These are phyloP conservation scores for Elsinoe ampelina DNA, from an alignment of 2,329 filamentous ascomycete species.

Conservation along the genomic window DNA sequence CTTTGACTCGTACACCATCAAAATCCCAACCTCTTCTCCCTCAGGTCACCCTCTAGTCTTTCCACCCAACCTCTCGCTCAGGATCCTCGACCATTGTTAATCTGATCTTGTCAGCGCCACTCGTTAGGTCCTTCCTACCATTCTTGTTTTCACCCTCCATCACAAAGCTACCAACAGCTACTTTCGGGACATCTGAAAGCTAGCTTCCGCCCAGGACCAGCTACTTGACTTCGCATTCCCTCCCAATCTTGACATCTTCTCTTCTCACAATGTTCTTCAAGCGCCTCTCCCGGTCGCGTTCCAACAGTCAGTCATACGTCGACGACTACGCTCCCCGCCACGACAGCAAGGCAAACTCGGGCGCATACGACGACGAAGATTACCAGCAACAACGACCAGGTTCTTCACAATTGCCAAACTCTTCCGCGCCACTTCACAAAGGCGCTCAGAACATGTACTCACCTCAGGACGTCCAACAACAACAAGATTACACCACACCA, in stretches of 20 bases:
- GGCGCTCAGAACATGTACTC: constrained; percentile 23
- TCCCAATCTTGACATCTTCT: constrained; percentile 16
- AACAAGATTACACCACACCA: constrained; percentile 13
- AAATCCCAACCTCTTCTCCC: constrained; percentile 4
- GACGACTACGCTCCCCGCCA: constrained; percentile 36
- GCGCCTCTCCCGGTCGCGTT: constrained; percentile 35
- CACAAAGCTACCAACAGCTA: background rate
- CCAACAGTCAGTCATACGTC: constrained; percentile 41
- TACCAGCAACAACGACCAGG: constrained; percentile 29
- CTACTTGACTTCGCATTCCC: constrained; percentile 9
- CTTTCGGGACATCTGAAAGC: background rate
- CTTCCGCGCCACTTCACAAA: constrained; percentile 18
- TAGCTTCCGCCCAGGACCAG: constrained; percentile 6
- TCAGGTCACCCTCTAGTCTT: background rate
- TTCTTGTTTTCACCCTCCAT: constrained; percentile 3
- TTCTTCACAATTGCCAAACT: constrained; percentile 29
- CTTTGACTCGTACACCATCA: constrained; percentile 4
- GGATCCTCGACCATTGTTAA: constrained; percentile 8
- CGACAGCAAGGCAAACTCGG: constrained; percentile 34
- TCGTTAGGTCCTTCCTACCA: constrained; percentile 3
- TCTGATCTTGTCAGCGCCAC: constrained; percentile 5
- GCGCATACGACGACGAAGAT: constrained; percentile 37
- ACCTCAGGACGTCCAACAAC: constrained; percentile 8
- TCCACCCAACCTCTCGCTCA: constrained; percentile 11
- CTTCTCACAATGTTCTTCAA: constrained; percentile 40